phyloP scores from a whole-genome alignment of 2,329 filamentous ascomycete genomes.

The Polytolypa hystricis region DNA sequence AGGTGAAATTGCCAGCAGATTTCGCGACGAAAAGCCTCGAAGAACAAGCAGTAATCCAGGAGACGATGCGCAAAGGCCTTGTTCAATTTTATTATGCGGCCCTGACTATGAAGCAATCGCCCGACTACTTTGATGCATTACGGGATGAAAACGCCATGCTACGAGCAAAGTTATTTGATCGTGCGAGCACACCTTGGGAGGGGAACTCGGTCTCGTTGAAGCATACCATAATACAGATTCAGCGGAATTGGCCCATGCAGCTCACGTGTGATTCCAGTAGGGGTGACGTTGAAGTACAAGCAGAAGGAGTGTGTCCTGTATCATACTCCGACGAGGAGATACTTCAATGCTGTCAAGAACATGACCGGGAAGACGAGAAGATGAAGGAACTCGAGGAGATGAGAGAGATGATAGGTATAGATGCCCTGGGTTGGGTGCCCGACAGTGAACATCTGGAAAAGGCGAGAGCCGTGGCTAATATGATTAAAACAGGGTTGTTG shows the following conservation, averaged over 20 bases:
- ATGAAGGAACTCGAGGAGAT: conserved; percentile 15
- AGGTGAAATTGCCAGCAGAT: conserved; percentile 16
- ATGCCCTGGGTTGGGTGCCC: conserved; percentile 19
- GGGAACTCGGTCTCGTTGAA: conserved; percentile 19
- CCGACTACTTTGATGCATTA: conserved; percentile 18
- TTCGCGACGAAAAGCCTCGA: conserved; percentile 14
- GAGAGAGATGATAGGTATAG: conserved; percentile 16
- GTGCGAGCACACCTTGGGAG: conserved; percentile 19
- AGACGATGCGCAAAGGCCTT: conserved; percentile 15
- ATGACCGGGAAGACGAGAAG: conserved; percentile 14
- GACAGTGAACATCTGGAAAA: conserved; percentile 16
- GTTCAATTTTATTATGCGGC: conserved; percentile 20
- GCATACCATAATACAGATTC: conserved; percentile 15
- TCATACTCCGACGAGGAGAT: conserved; percentile 15
- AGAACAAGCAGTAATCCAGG: conserved; percentile 15
- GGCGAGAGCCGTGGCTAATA: conserved; percentile 7
- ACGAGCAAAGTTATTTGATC: conserved; percentile 16
- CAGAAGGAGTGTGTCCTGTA: conserved; percentile 17
- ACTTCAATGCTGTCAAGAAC: conserved; percentile 6
- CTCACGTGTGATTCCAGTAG: conserved; percentile 7
- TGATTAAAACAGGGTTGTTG: conserved; percentile 14
- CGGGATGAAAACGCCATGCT: conserved; percentile 14
- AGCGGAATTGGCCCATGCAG: conserved; percentile 15
- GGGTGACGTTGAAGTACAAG: not conserved
- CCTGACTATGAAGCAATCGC: conserved; percentile 15